Conservation (phyloP, 495 filamentous ascomycete species). For the Glonium stellatum region DNA sequence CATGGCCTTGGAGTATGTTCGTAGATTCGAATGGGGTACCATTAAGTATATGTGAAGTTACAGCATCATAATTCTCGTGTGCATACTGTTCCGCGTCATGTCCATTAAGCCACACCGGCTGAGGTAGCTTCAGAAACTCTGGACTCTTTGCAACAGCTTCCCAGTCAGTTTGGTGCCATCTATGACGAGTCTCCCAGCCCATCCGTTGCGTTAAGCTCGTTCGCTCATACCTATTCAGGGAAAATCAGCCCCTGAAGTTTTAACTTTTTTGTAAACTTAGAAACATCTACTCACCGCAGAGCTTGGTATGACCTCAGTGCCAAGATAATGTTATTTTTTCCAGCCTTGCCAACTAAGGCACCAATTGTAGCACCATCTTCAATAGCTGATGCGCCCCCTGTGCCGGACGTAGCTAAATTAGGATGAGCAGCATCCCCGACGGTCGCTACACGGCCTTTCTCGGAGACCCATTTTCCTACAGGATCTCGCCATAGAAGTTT, state of each 20-base stretch:
- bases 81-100: conserved; percentile 52
- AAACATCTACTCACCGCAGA: conserved; percentile 21
- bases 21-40: not conserved
- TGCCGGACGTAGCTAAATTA: conserved; percentile 64
- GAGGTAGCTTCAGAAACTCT: conserved; percentile 46
- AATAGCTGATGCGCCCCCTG: conserved; percentile 65
- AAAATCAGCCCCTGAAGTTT: not conserved
- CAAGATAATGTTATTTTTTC: conserved; percentile 43
- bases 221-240: conserved; percentile 36
- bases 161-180: conserved; percentile 59
- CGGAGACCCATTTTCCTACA: conserved; percentile 56
- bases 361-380: conserved; percentile 66
- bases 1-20: not conserved
- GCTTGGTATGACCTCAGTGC: conserved; percentile 46
- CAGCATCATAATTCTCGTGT: conserved; percentile 34
- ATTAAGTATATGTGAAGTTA: not conserved
- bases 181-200: conserved; percentile 51
- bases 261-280: not conserved
- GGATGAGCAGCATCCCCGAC: conserved; percentile 69
- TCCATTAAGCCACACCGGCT: conserved; percentile 52
- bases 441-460: conserved; percentile 50
- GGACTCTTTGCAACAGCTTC: conserved; percentile 46
- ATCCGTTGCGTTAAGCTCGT: conserved; percentile 42
- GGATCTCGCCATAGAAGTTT: conserved; percentile 67
- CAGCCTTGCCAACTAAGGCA: conserved; percentile 51